Base-by-base conservation (phyloP, 371 early-diverging fungal species). In the Furculomyces boomerangus region DNA sequence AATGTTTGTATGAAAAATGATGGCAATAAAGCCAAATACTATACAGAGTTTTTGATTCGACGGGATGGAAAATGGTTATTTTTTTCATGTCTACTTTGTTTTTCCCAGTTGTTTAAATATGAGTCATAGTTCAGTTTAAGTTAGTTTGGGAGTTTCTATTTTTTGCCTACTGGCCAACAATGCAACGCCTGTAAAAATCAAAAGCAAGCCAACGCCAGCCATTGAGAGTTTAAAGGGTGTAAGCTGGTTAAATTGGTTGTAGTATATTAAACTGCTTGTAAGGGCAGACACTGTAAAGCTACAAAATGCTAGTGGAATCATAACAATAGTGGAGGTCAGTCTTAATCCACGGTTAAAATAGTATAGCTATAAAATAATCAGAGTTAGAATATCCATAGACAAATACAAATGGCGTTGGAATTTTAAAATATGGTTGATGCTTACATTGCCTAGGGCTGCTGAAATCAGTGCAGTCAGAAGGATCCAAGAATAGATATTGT, bases 211-310 rank as follows among this genome's bases (percentile, higher is more conserved):
- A n/a, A 35, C 10, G 2, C 27, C 30, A 2, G 22, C 52, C 30
- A 35, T 51, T 8, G 31, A 10, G 8, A 51, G 27, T 32, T 51
- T 28, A 24, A 37, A 51, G 2, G 10, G 7, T 32, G 32, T 18
- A 51, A 87, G 62, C 25, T 74, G 67, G 3, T 71, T 70, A 74
- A 86, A 72, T 70, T 86, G 88, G 66, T 85, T 70, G 60, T 82
- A 87, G 58, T 87, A 87, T 10, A 86, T 80, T 25, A 87, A 63
- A 2, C 86, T 85, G 60, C 83, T 87, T 58, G 84, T 73, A 29
- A 87, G 69, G 24, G 83, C 80, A 3, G 84, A 81, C 25, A 85
- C 72, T 54, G 83, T 83, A 64, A 81, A 82, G 44, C 83, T 75
- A 50, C 85, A 84, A 58, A 79, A 83, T 1, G 81, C 78, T 31